Base-by-base conservation (phyloP, 2,329 filamentous ascomycete genomes). In the Penicillium sp. region DNA sequence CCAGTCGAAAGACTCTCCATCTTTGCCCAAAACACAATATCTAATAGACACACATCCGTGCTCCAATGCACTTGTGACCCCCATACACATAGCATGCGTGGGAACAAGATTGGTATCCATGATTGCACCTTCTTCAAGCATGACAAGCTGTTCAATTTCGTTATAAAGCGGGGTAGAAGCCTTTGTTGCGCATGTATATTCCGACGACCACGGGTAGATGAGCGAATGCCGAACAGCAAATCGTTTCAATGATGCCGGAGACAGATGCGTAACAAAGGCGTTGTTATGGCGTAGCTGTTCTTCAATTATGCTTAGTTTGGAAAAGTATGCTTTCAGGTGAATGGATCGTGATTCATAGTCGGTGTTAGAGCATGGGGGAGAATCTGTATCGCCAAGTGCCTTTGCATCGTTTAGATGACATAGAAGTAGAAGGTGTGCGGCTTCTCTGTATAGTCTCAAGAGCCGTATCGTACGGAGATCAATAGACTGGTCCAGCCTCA, bases 1-100 rank as follows among this genome's bases (percentile, higher is more conserved):
- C 56, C 52, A 55, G 20, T 55, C 56, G 14, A 55, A 51, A 30
- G 18, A 35, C n/a, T n/a, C 40, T 16, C n/a, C 42, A 45, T 48
- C 24, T 18, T 50, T n/a, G n/a, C 12, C 12, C 16, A 58, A 16
- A 14, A 55, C 16, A 45, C 56, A 58, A 20, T 55, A 58, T 1
- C 56, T 12, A 50, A 58, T 58, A 20, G 52, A 55, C 8, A 55
- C 46, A 7, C 16, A 45, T 7, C 51, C 56, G 3, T 40, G 14
- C 26, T 58, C 51, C 20, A 58, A 51, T 14, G 51, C 16, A 49
- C 30, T 56, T 20, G 33, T 50, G 23, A 50, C 23, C 6, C 45
- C 47, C 30, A 49, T 40, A 21, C 52, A 55, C 33, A 47, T 35
- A 23, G 52, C 52, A 18, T 55, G 28, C 26, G 12, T n/a, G n/a